phyloP scores from a whole-genome alignment of 345 rosid genomes.

The Citrus sp. region DNA sequence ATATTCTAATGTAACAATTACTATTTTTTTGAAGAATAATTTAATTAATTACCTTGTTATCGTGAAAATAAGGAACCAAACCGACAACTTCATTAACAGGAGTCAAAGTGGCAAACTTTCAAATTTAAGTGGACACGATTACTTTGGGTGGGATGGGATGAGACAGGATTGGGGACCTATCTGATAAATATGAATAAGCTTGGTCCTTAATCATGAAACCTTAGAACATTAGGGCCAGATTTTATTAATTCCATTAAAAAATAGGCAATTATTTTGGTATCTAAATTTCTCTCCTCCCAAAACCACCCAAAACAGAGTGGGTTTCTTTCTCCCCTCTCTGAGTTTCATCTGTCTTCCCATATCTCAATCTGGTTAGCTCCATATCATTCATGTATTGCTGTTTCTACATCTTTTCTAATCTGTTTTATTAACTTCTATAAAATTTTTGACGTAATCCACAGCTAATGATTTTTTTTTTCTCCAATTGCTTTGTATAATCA shows the following conservation, averaged over 20 bases:
- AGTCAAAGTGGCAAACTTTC: neutral
- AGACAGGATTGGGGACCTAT: neutral
- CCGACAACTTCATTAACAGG: neutral
- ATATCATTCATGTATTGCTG: neutral
- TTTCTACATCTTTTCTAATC: neutral
- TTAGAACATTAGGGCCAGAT: neutral
- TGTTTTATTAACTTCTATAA: neutral
- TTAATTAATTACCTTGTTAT: too few species aligned
- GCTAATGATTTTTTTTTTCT: too few species aligned
- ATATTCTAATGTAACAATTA: too few species aligned
- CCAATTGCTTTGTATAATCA: neutral
- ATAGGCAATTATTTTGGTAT: neutral
- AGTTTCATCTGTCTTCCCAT: slow-evolving; percentile 28
- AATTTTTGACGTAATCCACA: neutral
- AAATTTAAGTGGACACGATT: neutral
- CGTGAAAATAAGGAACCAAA: too few species aligned
- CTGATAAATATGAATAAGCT: too few species aligned
- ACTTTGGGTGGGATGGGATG: neutral
- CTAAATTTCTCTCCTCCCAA: slow-evolving; percentile 16
- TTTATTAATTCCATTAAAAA: too few species aligned
- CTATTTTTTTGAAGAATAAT: too few species aligned
- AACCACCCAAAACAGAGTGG: slow-evolving; percentile 21
- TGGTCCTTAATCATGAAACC: neutral
- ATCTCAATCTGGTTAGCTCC: slow-evolving; percentile 37
- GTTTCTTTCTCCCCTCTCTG: slow-evolving; percentile 18